Conservation (phyloP, 2,329 filamentous ascomycete genomes). For the Ophiostoma quercus region DNA sequence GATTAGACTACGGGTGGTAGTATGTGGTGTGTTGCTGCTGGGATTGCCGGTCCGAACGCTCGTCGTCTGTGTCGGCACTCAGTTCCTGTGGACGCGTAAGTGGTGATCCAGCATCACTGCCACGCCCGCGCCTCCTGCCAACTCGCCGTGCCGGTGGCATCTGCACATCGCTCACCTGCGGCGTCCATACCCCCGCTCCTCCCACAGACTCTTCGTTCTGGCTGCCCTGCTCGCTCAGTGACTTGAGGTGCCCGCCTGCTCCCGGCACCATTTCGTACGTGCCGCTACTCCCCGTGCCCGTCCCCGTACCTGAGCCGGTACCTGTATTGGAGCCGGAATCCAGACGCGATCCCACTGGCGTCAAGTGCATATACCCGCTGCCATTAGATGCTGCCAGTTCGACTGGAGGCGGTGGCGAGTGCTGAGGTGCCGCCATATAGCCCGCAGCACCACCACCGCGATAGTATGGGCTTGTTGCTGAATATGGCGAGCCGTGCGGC, state of each 20-base stretch:
- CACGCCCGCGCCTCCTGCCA: constrained; percentile 14
- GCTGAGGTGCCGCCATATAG: neutral
- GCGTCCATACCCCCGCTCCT: constrained; percentile 32
- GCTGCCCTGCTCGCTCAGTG: constrained; percentile 24
- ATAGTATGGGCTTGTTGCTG: constrained; percentile 16
- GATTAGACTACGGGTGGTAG: constrained; percentile 22
- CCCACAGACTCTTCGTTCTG: neutral
- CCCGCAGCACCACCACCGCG: neutral
- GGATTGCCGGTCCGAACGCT: neutral
- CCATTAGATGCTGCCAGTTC: constrained; percentile 21
- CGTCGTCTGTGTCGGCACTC: constrained; percentile 14
- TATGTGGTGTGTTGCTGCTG: constrained; percentile 21
- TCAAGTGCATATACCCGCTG: constrained; percentile 18
- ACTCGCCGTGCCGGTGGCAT: constrained; percentile 21
- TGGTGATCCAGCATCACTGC: constrained; percentile 15
- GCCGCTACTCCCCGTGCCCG: constrained; percentile 21
- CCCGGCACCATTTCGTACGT: constrained; percentile 16
- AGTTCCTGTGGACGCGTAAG: constrained; percentile 21
- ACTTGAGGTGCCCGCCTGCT: constrained; percentile 26
- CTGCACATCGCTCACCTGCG: constrained; percentile 35
- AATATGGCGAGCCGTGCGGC: constrained; percentile 18
- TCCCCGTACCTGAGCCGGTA: constrained; percentile 16
- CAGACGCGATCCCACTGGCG: neutral
- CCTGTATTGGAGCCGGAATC: constrained; percentile 18
- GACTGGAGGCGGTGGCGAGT: neutral